Percentiles rank a stretch among this genome's conserved stretches.
phyloP scores from a whole-genome alignment of 352 stramenopile species.

The Phytophthora sp. region DNA sequence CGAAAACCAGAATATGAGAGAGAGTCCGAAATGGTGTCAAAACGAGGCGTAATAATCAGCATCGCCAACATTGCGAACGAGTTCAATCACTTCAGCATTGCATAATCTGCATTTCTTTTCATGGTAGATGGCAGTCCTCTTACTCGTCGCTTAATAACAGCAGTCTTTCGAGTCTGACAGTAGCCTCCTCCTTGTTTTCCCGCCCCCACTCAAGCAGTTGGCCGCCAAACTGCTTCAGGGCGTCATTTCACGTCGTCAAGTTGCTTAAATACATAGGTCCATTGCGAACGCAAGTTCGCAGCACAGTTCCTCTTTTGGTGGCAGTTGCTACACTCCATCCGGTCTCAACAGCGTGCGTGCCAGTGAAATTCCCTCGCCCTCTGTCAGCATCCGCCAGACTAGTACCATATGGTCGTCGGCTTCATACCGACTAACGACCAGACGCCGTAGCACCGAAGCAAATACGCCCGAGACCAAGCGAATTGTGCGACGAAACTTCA shows the following conservation, averaged over 20 bases:
- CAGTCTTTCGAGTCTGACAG: conserved; percentile 7
- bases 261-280: conserved; percentile 16
- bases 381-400: conserved; percentile 18
- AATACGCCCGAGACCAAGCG: conserved; percentile 1
- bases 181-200: conserved; percentile 19
- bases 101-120: no score
- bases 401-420: conserved; percentile 3
- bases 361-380: conserved; percentile 27
- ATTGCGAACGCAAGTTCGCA: conserved; percentile 20
- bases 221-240: conserved; percentile 9
- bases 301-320: conserved; percentile 2
- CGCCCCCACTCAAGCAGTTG: conserved; percentile 12
- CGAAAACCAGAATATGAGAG: no score
- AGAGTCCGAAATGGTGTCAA: no score
- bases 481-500: conserved; percentile 14
- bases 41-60: no score
- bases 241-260: not conserved
- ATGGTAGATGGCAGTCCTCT: no score
- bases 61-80: no score
- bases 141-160: not conserved
- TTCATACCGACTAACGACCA: conserved; percentile 19
- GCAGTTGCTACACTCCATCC: conserved; percentile 24
- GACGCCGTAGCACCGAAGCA: conserved; percentile 7
- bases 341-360: conserved; percentile 25
- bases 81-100: no score